phyloP scores from a whole-genome alignment of 805 yeast species.

The Pichia pseudocactophila region DNA sequence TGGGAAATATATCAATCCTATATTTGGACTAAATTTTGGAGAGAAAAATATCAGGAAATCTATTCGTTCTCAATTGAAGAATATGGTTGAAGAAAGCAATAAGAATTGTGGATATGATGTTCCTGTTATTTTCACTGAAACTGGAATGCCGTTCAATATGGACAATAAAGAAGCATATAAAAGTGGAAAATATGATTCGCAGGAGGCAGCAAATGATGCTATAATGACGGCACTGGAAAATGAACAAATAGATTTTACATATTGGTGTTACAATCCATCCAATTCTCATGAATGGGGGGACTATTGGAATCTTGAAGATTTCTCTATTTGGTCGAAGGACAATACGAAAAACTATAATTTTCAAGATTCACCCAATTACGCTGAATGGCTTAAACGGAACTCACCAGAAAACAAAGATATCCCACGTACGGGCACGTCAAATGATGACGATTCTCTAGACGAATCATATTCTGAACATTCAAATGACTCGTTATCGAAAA shows the following conservation, averaged over 20 bases:
- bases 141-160: constrained; percentile 98
- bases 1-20: constrained; percentile 63
- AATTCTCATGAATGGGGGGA: constrained; percentile 87
- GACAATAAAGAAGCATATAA: constrained; percentile 64
- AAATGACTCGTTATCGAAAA: background rate
- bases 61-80: constrained; percentile 56
- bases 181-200: constrained; percentile 61
- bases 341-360: constrained; percentile 27
- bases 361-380: constrained; percentile 1
- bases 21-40: constrained; percentile 71
- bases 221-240: constrained; percentile 71
- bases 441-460: background rate
- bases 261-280: constrained; percentile 74
- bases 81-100: constrained; percentile 55
- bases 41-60: constrained; percentile 70
- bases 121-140: constrained; percentile 81
- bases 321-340: constrained; percentile 75
- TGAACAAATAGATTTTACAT: constrained; percentile 59
- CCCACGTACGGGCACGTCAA: background rate
- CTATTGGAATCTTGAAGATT: constrained; percentile 88
- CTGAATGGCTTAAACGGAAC: constrained; percentile 12
- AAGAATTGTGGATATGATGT: constrained; percentile 50
- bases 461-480: background rate
- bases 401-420: background rate
- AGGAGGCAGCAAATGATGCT: constrained; percentile 80